Evolutionary conservation across 192 early-diverging fungal genomes (phyloP).

Genomic region (Chytriomyces sp.): DNA sequence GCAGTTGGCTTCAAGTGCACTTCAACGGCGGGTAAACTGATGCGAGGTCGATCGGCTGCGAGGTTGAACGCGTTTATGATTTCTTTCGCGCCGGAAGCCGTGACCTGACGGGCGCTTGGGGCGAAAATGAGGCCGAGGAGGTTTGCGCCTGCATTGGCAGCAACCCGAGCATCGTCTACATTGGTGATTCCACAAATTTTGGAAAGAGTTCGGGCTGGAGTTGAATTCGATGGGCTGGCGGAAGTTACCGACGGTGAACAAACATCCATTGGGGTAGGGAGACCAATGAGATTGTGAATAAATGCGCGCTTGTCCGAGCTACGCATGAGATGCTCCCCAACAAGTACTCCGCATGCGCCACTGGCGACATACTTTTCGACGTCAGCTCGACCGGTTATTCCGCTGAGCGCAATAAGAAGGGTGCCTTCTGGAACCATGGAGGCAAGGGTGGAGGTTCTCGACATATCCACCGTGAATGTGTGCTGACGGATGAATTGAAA

Average conservation of each 20-base stretch:
- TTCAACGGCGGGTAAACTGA: background rate
- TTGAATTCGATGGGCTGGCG: background rate
- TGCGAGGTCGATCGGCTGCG: background rate
- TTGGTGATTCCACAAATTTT: conserved; percentile 94
- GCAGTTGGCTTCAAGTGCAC: background rate
- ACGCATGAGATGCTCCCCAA: conserved; percentile 96
- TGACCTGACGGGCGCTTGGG: conserved; percentile 76
- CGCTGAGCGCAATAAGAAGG: conserved; percentile 87
- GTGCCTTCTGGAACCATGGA: conserved; percentile 73
- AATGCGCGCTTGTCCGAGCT: conserved; percentile 75
- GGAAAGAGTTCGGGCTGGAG: conserved; percentile 46
- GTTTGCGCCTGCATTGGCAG: conserved; percentile 80
- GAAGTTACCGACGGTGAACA: background rate
- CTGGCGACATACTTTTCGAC: conserved; percentile 75
- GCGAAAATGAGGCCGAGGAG: conserved; percentile 97
- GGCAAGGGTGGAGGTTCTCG: conserved; percentile 79
- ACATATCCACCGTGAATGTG: conserved; percentile 90
- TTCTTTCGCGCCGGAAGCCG: conserved; percentile 61
- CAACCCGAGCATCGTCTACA: conserved; percentile 78
- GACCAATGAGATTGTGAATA: conserved; percentile 71
- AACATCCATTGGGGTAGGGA: conserved; percentile 27
- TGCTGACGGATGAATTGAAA: conserved; percentile 4
- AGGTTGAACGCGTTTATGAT: conserved; percentile 59
- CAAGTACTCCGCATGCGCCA: conserved; percentile 82
- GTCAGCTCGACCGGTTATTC: conserved; percentile 82